Evolutionary conservation across 306 rosid species (phyloP).

Genomic region (Alnus glutinosa): DNA sequence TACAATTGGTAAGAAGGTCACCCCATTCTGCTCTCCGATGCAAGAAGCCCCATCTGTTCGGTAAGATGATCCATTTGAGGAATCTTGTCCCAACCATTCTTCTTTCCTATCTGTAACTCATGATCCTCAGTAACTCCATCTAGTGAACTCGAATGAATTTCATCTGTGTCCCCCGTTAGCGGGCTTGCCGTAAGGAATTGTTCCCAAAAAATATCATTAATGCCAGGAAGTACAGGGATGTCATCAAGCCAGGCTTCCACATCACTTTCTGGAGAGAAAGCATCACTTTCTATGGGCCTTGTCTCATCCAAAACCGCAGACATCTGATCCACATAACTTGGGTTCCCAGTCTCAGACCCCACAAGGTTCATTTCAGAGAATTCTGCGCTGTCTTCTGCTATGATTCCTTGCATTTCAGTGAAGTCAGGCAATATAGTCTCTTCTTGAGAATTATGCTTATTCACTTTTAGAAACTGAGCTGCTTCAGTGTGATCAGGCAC

Average conservation of each 20-base stretch:
- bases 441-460: constrained; percentile 31
- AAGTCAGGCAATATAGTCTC: constrained; percentile 38
- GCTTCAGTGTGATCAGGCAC: constrained; percentile 30
- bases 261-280: constrained; percentile 41
- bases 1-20: constrained; percentile 43
- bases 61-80: constrained; percentile 53
- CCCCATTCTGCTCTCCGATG: constrained; percentile 34
- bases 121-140: constrained; percentile 44
- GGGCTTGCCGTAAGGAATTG: constrained; percentile 45
- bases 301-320: constrained; percentile 51
- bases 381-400: constrained; percentile 32
- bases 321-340: constrained; percentile 40
- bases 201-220: constrained; percentile 74
- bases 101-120: constrained; percentile 37
- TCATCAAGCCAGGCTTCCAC: constrained; percentile 36
- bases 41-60: constrained; percentile 68
- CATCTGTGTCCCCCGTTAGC: constrained; percentile 50
- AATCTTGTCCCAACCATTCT: constrained; percentile 46
- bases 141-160: constrained; percentile 38
- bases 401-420: constrained; percentile 40
- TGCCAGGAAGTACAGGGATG: constrained; percentile 56
- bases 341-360: constrained; percentile 37
- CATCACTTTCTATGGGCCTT: constrained; percentile 35
- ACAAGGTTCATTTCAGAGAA: constrained; percentile 35
- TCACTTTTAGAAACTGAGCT: constrained; percentile 34